Evolutionary conservation across 306 rosid genomes (phyloP), one percentile per base, ranked within the genome.

Genomic region (Purshia tridentata): DNA sequence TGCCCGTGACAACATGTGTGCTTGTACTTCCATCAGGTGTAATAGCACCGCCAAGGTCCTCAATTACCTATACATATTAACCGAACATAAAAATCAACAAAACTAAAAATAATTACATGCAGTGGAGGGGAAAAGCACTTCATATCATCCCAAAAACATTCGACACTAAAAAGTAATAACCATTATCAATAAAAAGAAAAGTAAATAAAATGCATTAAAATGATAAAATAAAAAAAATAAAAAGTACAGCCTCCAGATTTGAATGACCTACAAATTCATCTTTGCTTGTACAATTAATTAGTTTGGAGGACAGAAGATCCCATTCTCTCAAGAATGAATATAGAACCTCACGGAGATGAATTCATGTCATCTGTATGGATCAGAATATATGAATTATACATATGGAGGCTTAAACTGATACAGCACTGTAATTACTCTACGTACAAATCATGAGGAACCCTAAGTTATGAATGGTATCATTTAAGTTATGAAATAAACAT

Each of bases 1-100:
- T 70, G 80, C 98, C 98, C 1, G 98, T 93, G 79, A 90, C 82
- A 77, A 90, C 86, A 82, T 93, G 97, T 6, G 98, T 90, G 73
- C 92, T 46, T 72, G 71, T 67, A 72, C 83, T 86, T 78, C 98
- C 98, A 74, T 89, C 87, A 58, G 82, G 11, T 6, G 84, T 60
- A 72, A 84, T 76, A 77, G 85, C 80, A 50, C 96, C 98, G 70
- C 97, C 98, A 72, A 93, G 98, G 81, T 78, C 89, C 77, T 76
- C 78, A 73, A 90, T 89, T 50, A 90, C 98, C 98, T 93, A 72
- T 47, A 71, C 6, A 65, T 14, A 2, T 29, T 29, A 48, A 65
- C 49, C 57, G 54, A 70, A 73, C 71, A 79, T 7, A 40, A 47
- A 15, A 6, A 72, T 44, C 51, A 65, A 50, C 72, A 12, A 6